Conservation (phyloP, 2,329 filamentous ascomycete genomes). For the Dothistroma septosporum region DNA sequence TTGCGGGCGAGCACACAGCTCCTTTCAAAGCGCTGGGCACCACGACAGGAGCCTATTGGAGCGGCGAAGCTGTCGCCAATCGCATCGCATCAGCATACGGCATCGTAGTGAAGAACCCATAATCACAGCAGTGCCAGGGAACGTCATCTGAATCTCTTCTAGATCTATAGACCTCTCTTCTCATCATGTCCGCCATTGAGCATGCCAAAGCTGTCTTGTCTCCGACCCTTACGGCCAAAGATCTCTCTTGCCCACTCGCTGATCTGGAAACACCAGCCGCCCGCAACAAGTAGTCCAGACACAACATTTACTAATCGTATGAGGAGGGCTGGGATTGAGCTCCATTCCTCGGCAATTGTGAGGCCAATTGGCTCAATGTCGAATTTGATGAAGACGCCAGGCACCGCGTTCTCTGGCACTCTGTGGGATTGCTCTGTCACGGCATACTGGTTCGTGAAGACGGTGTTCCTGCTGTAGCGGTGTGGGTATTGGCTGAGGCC, state of each 20-base stretch:
- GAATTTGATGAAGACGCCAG: constrained; percentile 97
- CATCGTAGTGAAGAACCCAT: background rate
- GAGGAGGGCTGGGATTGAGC: constrained; percentile 67
- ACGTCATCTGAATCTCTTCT: background rate
- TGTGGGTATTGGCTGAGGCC: constrained; percentile 32
- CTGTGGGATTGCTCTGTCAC: constrained; percentile 80
- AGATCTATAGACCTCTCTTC: constrained; percentile 17
- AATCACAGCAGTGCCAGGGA: background rate
- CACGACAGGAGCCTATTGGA: constrained; percentile 87
- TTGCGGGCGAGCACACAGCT: constrained; percentile 86
- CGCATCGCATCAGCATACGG: constrained; percentile 58
- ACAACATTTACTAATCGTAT: constrained; percentile 87
- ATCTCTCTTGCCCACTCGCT: constrained; percentile 64
- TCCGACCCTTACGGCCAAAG: constrained; percentile 17
- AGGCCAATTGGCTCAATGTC: constrained; percentile 95
- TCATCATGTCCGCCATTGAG: constrained; percentile 20
- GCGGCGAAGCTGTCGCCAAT: constrained; percentile 71
- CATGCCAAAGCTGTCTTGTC: constrained; percentile 23
- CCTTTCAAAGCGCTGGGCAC: constrained; percentile 87
- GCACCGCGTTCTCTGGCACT: constrained; percentile 66
- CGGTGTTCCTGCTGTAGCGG: constrained; percentile 50
- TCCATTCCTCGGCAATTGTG: constrained; percentile 76
- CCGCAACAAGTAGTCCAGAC: constrained; percentile 84
- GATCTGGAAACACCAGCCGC: constrained; percentile 87
- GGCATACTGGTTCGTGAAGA: constrained; percentile 96